Evolutionary conservation across 495 filamentous ascomycete genomes (phyloP).

Genomic region (Penicillium coprophilum): DNA sequence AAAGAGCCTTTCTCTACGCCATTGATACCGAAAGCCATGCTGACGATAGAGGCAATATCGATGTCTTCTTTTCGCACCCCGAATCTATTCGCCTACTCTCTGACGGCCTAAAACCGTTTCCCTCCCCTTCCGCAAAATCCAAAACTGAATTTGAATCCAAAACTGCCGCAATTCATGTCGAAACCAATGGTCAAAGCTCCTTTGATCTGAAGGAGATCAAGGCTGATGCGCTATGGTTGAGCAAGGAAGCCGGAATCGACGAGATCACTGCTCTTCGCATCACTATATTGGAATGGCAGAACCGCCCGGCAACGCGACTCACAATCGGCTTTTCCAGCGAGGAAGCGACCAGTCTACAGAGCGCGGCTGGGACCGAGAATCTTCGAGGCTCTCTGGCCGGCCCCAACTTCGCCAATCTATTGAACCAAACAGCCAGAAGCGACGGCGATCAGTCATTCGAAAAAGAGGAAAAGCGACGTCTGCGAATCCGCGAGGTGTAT

Average conservation of each 20-base stretch:
- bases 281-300: conserved; percentile 80
- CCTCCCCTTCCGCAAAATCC: conserved; percentile 54
- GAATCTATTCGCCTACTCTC: conserved; percentile 65
- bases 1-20: conserved; percentile 63
- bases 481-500: conserved; percentile 65
- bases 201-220: conserved; percentile 82
- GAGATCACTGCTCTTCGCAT: conserved; percentile 81
- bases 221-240: conserved; percentile 82
- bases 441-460: conserved; percentile 58
- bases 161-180: conserved; percentile 87
- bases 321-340: conserved; percentile 64
- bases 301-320: conserved; percentile 63
- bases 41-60: conserved; percentile 50
- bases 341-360: conserved; percentile 64
- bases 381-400: conserved; percentile 51
- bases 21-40: conserved; percentile 51
- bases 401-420: conserved; percentile 40
- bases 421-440: conserved; percentile 37
- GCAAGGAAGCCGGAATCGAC: conserved; percentile 70
- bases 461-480: conserved; percentile 54
- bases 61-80: conserved; percentile 65
- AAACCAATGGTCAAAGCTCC: conserved; percentile 62
- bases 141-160: conserved; percentile 79
- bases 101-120: conserved; percentile 62
- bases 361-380: conserved; percentile 60